phyloP scores from a whole-genome alignment of 768 basidiomycete species.

The Lactarius quietus region DNA sequence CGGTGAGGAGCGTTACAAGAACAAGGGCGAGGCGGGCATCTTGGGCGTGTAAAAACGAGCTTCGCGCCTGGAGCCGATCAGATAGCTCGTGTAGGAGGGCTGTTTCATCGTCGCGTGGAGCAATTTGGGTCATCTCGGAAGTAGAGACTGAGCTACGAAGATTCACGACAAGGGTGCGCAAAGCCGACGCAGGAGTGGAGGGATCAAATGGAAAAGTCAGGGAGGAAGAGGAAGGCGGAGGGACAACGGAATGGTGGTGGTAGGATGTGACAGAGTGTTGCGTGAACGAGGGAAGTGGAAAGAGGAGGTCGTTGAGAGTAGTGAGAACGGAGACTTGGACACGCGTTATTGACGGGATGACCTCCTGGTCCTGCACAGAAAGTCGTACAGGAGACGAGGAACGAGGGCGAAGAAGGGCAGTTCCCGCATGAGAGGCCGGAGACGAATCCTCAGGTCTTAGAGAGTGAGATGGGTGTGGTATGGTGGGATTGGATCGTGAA shows the following conservation, averaged over 20 bases:
- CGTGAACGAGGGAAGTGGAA: slow-evolving; percentile 38
- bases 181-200: slow-evolving; percentile 40
- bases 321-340: slow-evolving; percentile 74
- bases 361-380: slow-evolving; percentile 44
- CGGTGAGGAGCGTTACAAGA: slow-evolving; percentile 63
- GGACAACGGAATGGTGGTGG: slow-evolving; percentile 58
- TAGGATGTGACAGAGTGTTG: slow-evolving; percentile 54
- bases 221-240: slow-evolving; percentile 32
- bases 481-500: neutral
- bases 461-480: neutral
- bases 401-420: slow-evolving; percentile 1
- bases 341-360: slow-evolving; percentile 67
- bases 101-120: slow-evolving; percentile 40
- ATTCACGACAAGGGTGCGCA: slow-evolving; percentile 60
- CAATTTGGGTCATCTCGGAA: slow-evolving; percentile 47
- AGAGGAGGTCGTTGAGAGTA: slow-evolving; percentile 65
- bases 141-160: slow-evolving; percentile 48
- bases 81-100: slow-evolving; percentile 59
- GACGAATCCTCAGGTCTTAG: neutral
- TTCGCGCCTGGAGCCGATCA: slow-evolving; percentile 48
- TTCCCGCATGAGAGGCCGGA: neutral
- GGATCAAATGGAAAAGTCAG: slow-evolving; percentile 30
- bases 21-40: slow-evolving; percentile 65
- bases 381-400: neutral
- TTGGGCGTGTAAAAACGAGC: slow-evolving; percentile 39